A percentile compares a stretch with the other conserved stretches of the same genome.
These are phyloP conservation scores for Grosmannia huntii DNA, from an alignment of 2,329 filamentous ascomycete species.

Conservation along the genomic window DNA sequence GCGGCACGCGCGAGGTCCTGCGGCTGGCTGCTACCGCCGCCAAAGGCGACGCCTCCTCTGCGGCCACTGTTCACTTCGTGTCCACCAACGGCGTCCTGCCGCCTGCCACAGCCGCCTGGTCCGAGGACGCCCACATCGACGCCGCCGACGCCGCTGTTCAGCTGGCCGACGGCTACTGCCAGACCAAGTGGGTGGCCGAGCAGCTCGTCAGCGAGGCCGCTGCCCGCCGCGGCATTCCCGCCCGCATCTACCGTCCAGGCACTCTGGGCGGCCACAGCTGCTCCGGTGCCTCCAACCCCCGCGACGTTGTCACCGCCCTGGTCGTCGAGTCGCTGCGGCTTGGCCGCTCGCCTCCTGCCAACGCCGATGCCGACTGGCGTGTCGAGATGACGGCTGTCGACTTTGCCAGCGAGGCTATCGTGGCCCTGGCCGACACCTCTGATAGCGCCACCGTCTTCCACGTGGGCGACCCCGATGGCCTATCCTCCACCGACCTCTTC, in stretches of 20 bases:
- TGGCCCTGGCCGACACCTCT: constrained; percentile 47
- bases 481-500: constrained; percentile 55
- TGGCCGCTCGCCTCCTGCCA: constrained; percentile 26
- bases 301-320: constrained; percentile 63
- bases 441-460: constrained; percentile 56
- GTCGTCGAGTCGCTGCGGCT: constrained; percentile 66
- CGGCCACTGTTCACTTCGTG: constrained; percentile 58
- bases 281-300: constrained; percentile 65
- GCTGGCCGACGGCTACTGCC: constrained; percentile 60
- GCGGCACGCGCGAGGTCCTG: constrained; percentile 65
- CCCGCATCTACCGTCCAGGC: constrained; percentile 58
- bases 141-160: constrained; percentile 53
- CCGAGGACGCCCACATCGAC: constrained; percentile 53
- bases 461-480: constrained; percentile 58
- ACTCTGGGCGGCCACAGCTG: constrained; percentile 69
- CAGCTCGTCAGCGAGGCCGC: constrained; percentile 59
- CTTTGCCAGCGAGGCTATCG: constrained; percentile 63
- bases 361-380: constrained; percentile 61
- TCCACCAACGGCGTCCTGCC: constrained; percentile 73
- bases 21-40: constrained; percentile 53
- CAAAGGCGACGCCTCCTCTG: not conserved
- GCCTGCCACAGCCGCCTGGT: constrained; percentile 56
- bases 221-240: constrained; percentile 49
- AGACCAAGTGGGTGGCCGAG: constrained; percentile 74
- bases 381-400: constrained; percentile 78